Evolutionary conservation across 495 filamentous ascomycete genomes (phyloP).

Genomic region (Aspergillus olivimuriae): DNA sequence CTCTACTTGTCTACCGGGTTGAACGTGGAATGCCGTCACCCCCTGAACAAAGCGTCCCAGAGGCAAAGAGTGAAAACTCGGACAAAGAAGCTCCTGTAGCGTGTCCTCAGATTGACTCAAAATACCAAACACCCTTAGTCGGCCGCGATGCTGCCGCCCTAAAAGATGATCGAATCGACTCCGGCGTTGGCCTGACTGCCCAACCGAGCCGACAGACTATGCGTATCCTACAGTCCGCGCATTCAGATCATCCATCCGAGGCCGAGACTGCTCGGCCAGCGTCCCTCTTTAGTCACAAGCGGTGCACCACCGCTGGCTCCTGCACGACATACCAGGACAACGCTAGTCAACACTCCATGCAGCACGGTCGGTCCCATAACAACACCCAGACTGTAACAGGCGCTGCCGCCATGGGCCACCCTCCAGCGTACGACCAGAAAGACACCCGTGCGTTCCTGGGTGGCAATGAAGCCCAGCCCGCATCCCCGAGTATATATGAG

Average conservation of each 20-base stretch:
- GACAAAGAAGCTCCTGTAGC: not conserved
- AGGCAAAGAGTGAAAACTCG: not conserved
- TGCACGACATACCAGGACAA: constrained; percentile 1
- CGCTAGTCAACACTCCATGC: not conserved
- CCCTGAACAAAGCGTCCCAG: not conserved
- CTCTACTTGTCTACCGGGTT: constrained; percentile 17
- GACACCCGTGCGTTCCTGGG: constrained; percentile 11
- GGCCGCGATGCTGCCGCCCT: constrained; percentile 2
- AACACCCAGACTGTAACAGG: constrained; percentile 6
- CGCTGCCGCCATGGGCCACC: not conserved
- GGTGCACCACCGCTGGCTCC: constrained; percentile 10
- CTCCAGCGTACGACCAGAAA: constrained; percentile 6
- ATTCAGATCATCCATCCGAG: constrained; percentile 6
- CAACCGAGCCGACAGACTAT: constrained; percentile 18
- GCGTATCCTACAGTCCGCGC: constrained; percentile 7
- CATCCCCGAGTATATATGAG: not conserved
- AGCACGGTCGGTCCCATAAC: not conserved
- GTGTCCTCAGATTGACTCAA: constrained; percentile 8
- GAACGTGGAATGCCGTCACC: constrained; percentile 12
- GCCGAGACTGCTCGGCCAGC: not conserved
- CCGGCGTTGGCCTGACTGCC: constrained; percentile 14
- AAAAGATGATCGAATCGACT: constrained; percentile 15
- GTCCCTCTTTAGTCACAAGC: constrained; percentile 4
- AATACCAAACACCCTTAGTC: constrained; percentile 4
- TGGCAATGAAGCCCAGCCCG: not conserved